Conservation (phyloP, 2,329 filamentous ascomycete species). For the Fusarium bulbicola region DNA sequence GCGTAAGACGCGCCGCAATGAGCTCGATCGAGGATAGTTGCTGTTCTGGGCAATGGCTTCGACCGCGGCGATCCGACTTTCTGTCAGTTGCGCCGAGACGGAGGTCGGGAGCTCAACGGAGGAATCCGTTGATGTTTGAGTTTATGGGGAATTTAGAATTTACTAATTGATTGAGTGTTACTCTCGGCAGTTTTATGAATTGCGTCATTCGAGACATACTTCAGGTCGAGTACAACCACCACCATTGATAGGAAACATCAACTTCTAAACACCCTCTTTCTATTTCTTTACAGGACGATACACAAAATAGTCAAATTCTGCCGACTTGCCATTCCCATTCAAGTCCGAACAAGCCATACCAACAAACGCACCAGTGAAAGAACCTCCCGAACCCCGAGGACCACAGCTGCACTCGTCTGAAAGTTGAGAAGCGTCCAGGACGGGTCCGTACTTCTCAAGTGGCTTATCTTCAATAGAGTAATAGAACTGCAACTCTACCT, state of each 20-base stretch:
- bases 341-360: constrained; percentile 64
- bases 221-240: background rate
- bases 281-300: background rate
- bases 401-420: constrained; percentile 66
- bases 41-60: background rate
- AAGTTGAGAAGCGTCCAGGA: constrained; percentile 66
- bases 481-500: constrained; percentile 63
- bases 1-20: background rate
- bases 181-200: background rate
- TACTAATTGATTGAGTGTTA: background rate
- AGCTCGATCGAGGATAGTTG: background rate
- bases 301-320: constrained; percentile 59
- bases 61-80: background rate
- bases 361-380: constrained; percentile 70
- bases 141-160: background rate
- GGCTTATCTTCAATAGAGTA: constrained; percentile 58
- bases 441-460: constrained; percentile 60
- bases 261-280: too few species aligned
- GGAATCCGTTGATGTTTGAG: background rate
- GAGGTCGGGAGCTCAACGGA: background rate
- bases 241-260: background rate
- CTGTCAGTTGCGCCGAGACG: background rate
- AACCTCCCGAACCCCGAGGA: constrained; percentile 66
- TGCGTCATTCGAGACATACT: background rate
- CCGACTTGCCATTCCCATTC: constrained; percentile 58